phyloP scores from a whole-genome alignment of 176 grass and related monocot genomes.

The Musa schizocarpa region DNA sequence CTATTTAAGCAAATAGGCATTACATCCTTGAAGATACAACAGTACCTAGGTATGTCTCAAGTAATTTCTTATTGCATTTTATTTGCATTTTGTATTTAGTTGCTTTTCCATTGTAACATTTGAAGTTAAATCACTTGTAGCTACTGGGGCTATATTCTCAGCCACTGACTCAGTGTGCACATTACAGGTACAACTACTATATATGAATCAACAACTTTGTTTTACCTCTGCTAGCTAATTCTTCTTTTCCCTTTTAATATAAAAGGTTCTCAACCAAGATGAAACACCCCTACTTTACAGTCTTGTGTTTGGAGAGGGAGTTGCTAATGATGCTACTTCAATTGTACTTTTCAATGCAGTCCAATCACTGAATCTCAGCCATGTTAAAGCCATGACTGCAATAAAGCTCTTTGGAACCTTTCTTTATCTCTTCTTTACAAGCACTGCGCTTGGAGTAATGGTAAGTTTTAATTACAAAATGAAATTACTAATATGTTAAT shows the following conservation, averaged over 20 bases:
- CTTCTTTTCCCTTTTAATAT: background rate
- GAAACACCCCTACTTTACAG: slow-evolving; percentile 21
- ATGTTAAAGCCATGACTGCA: slow-evolving; percentile 2
- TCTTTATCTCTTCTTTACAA: slow-evolving; percentile 21
- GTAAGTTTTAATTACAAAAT: slow-evolving; percentile 10
- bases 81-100: background rate
- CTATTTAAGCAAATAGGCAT: slow-evolving; percentile 10
- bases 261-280: slow-evolving; percentile 25
- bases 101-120: background rate
- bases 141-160: slow-evolving; percentile 21
- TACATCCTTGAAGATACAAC: slow-evolving; percentile 8
- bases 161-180: slow-evolving; percentile 22
- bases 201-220: background rate
- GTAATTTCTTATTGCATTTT: background rate
- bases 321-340: slow-evolving; percentile 24
- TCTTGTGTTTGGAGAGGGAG: slow-evolving; percentile 19
- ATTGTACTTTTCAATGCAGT: slow-evolving; percentile 22
- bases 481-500: background rate
- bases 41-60: slow-evolving; percentile 12
- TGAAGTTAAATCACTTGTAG: slow-evolving; percentile 1
- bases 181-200: slow-evolving; percentile 8
- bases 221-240: background rate
- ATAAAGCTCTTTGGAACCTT: slow-evolving; percentile 12
- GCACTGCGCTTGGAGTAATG: slow-evolving; percentile 17
- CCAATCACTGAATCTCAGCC: slow-evolving; percentile 8